Conservation (phyloP, 2,329 filamentous ascomycete species). For the Alternaria sp. region DNA sequence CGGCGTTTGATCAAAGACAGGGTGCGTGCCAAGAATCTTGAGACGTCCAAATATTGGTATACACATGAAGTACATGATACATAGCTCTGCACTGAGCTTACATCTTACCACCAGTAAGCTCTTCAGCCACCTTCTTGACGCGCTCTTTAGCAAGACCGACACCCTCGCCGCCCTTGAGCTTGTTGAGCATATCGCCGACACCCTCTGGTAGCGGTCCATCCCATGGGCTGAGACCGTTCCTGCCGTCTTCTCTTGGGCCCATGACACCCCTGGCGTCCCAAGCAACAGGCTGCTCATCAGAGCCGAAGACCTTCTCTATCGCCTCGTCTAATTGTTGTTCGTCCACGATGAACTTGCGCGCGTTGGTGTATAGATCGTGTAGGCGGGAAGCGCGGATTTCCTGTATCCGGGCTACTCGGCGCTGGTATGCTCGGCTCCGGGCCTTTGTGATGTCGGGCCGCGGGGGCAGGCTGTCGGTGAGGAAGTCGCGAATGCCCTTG, state of each 20-base stretch:
- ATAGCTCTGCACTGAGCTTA: conserved; percentile 11
- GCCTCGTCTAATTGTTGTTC: conserved; percentile 76
- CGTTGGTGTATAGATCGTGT: conserved; percentile 89
- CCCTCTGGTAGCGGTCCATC: conserved; percentile 39
- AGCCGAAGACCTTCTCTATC: conserved; percentile 78
- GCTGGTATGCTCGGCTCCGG: conserved; percentile 45
- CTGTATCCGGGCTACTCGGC: conserved; percentile 59
- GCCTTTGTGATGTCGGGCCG: conserved; percentile 32
- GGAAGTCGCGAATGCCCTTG: conserved; percentile 43
- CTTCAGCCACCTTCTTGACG: conserved; percentile 69
- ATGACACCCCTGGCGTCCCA: conserved; percentile 37
- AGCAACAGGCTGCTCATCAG: conserved; percentile 57
- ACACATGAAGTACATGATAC: neutral
- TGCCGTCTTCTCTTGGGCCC: conserved; percentile 23
- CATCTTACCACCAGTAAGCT: conserved; percentile 70
- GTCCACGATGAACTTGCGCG: conserved; percentile 82
- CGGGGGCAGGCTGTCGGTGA: conserved; percentile 39
- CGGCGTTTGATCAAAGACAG: neutral
- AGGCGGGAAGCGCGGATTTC: conserved; percentile 72
- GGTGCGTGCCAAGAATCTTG: neutral
- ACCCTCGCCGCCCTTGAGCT: conserved; percentile 45
- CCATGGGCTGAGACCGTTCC: conserved; percentile 42
- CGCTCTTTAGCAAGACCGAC: conserved; percentile 61
- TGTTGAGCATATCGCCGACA: conserved; percentile 40
- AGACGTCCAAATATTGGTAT: neutral